phyloP scores from a whole-genome alignment of 352 stramenopile species.

The Phytophthora pluvialis region DNA sequence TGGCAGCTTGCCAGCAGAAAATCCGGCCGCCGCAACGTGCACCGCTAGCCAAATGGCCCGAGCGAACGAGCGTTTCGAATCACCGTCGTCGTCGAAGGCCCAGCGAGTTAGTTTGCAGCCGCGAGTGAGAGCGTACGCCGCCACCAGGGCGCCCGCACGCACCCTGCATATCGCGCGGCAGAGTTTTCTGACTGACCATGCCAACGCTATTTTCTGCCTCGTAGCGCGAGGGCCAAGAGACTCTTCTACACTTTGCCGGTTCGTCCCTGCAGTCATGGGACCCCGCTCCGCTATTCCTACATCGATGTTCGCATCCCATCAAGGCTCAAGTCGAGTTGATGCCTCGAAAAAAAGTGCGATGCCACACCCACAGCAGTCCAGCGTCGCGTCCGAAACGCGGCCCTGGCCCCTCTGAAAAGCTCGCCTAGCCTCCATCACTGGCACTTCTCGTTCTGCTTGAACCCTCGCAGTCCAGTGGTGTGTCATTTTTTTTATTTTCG shows the following conservation, averaged over 20 bases:
- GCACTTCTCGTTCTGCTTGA: slow-evolving; percentile 36
- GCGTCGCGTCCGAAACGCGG: slow-evolving; percentile 20
- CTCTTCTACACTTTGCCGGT: slow-evolving; percentile 19
- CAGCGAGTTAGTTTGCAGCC: not conserved
- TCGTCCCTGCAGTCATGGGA: slow-evolving; percentile 2
- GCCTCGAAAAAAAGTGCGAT: slow-evolving; percentile 39
- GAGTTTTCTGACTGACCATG: slow-evolving; percentile 22
- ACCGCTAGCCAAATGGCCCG: slow-evolving; percentile 11
- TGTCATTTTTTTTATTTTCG: slow-evolving; percentile 1
- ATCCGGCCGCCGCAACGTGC: slow-evolving; percentile 8
- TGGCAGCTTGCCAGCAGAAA: slow-evolving; percentile 2
- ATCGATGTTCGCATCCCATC: slow-evolving; percentile 8
- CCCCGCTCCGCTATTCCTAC: slow-evolving; percentile 27
- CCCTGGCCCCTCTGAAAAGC: slow-evolving; percentile 33
- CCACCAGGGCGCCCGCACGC: not conserved
- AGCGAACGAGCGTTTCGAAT: slow-evolving; percentile 26
- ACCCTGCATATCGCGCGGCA: slow-evolving; percentile 2
- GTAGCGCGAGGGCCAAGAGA: slow-evolving; percentile 7
- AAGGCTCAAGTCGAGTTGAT: slow-evolving; percentile 10
- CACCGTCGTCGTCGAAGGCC: not conserved
- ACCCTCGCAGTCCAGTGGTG: slow-evolving; percentile 1
- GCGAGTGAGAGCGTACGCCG: not conserved
- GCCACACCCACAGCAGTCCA: slow-evolving; percentile 27
- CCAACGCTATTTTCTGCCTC: slow-evolving; percentile 33
- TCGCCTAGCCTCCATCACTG: slow-evolving; percentile 29